A percentile compares a stretch with the other conserved stretches of the same genome.
phyloP scores from a whole-genome alignment of 495 filamentous ascomycete genomes.

The Glarea lozoyensis region DNA sequence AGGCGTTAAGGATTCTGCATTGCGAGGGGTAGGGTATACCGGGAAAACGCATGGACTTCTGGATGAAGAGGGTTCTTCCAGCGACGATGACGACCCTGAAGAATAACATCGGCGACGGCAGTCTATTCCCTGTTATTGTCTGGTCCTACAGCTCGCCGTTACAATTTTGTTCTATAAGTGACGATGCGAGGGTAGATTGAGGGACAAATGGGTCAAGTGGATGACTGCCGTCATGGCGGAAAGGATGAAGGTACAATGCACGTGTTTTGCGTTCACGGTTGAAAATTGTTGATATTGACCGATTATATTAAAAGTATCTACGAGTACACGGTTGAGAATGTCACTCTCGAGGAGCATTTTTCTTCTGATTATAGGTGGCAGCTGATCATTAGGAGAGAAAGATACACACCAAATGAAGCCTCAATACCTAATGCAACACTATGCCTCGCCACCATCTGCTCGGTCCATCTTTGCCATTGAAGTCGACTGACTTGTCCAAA shows the following conservation, averaged over 20 bases:
- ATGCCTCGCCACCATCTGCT: background rate
- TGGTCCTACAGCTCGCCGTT: constrained; percentile 35
- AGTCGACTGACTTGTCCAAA: background rate
- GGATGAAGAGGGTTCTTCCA: constrained; percentile 17
- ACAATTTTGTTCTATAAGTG: constrained; percentile 8
- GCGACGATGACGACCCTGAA: constrained; percentile 23
- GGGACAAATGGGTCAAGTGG: constrained; percentile 35
- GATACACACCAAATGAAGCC: constrained; percentile 21
- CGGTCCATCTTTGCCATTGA: background rate
- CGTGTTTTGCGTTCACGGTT: constrained; percentile 1
- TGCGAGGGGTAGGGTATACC: constrained; percentile 8
- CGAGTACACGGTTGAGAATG: too few relatives aligned
- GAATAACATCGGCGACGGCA: constrained; percentile 34
- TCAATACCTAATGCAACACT: too few relatives aligned
- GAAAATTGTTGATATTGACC: too few relatives aligned
- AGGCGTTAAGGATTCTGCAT: constrained; percentile 22
- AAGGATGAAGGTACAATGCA: background rate
- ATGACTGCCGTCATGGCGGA: constrained; percentile 27
- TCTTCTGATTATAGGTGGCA: background rate
- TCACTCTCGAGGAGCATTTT: too few relatives aligned
- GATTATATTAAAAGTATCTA: too few relatives aligned
- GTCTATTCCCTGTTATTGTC: constrained; percentile 44
- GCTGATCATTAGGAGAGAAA: constrained; percentile 16
- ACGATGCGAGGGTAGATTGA: constrained; percentile 30
- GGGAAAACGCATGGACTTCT: constrained; percentile 11